Evolutionary conservation across 139 green algal species (phyloP), one percentile per base, ranked within the genome.

Genomic region (Auxenochlorella protothecoides): DNA sequence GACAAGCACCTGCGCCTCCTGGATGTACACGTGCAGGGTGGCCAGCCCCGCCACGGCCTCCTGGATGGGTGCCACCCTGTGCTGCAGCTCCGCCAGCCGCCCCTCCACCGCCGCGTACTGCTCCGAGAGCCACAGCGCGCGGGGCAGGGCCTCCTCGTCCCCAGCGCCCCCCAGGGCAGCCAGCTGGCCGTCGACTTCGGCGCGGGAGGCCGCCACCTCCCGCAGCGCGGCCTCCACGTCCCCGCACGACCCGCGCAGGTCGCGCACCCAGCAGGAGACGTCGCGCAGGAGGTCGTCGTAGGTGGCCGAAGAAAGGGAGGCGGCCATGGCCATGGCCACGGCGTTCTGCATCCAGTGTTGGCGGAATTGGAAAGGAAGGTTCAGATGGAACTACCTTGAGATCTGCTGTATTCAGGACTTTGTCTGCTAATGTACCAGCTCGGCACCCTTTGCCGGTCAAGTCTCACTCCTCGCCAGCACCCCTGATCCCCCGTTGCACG

Each of bases 251-350:
- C 63, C 77, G 11, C 60, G 56, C 65, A 82, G 51, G 62, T 82
- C 77, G 4, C 61, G 69, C 3, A 74, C 62, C 77, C 77, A 82
- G 51, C 79, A 63, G 53, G 73, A 68, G 44, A 82, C 73, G 60
- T 82, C 77, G 6, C 77, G 73, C 54, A 82, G 68, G 62, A 82
- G 64, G 65, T 75, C 55, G 57, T 82, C 77, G 59, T 82, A 79
- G 66, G 72, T 68, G 4, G 69, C 70, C 3, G 68, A 72, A 3
- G 59, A n/a, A 55, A 82, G 10, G 8, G 15, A 62, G 11, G 63
- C 77, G 15, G 70, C 56, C 53, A 82, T 52, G 7, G 69, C 73
- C 55, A 62, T 53, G 14, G 55, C 61, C 2, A 79, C n/a, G 8
- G 72, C 73, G 52, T 53, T 57, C 69, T 76, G 76, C 52, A 61